Evolutionary conservation across 2,329 filamentous ascomycete species (phyloP).

Genomic region (Kalaharituber pfeilii): DNA sequence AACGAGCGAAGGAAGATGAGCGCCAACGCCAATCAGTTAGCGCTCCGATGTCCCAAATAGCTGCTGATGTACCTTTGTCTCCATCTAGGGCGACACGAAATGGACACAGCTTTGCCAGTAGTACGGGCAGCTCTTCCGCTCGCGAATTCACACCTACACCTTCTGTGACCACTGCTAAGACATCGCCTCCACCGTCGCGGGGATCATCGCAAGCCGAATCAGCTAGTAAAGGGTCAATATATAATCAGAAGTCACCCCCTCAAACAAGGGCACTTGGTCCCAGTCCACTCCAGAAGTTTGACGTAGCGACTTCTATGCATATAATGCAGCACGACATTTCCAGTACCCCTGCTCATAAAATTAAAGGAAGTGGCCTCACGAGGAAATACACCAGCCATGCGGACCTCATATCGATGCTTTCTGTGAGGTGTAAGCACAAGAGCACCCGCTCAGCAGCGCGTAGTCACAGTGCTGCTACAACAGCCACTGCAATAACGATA

Average conservation of each 20-base stretch:
- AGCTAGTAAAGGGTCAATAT: not conserved
- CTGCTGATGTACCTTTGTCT: constrained; percentile 18
- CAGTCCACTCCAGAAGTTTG: not conserved
- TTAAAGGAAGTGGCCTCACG: constrained; percentile 41
- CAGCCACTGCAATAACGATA: constrained; percentile 49
- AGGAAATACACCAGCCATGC: constrained; percentile 76
- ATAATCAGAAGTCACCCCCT: constrained; percentile 36
- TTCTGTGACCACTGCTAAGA: constrained; percentile 5
- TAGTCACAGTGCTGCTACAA: constrained; percentile 53
- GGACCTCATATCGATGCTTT: constrained; percentile 84
- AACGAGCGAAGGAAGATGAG: constrained; percentile 2
- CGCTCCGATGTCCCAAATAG: not conserved
- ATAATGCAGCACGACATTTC: not conserved
- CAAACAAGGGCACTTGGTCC: constrained; percentile 34
- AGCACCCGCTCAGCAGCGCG: constrained; percentile 47
- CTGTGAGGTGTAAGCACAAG: constrained; percentile 44
- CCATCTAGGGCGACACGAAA: constrained; percentile 20
- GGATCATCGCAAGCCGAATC: constrained; percentile 18
- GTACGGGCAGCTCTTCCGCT: constrained; percentile 3
- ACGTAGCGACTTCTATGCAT: constrained; percentile 15
- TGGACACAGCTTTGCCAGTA: constrained; percentile 8
- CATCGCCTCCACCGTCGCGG: constrained; percentile 21
- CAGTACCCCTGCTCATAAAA: constrained; percentile 27
- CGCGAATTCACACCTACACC: constrained; percentile 11
- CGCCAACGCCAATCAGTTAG: not conserved